Base-by-base conservation (phyloP, 2,329 filamentous ascomycete genomes). In the Calonectria naviculata region DNA sequence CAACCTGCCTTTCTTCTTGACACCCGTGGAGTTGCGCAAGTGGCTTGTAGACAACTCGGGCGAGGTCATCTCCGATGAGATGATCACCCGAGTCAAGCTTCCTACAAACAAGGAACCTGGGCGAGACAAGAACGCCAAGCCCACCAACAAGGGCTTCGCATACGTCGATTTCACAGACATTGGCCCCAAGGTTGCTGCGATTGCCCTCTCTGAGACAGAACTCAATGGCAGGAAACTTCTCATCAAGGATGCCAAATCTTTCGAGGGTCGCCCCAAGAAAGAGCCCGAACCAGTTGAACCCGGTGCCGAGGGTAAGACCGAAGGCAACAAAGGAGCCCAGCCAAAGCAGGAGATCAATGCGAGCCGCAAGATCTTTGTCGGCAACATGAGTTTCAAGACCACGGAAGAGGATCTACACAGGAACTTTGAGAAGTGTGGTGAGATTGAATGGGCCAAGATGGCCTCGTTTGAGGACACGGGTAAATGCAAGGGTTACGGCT, bases 401-500 rank as follows among this genome's bases (percentile, higher is more conserved):
- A 95, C 92, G 8, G 93, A 96, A 78, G 95, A 98, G 66, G 92
- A 94, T 77, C 84, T 99, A 61, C 87, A 91, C 75, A 88, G 92
- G 74, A 94, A 98, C 80, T 98, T 98, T 82, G 89, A 89, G 60
- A 94, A 93, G 81, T 98, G 96, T 81, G 97, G 97, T 62, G 88
- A 92, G 73, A 91, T 98, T 72, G 90, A 92, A 65, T 94, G 94
- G 85, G 89, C 95, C 74, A 96, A 97, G 84, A 87, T 98, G 75
- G 97, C 97, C 3, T 98, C 95, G 0, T 99, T 99, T 80, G 94
- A 98, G 83, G 97, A 99, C 82, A 93, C 93, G 24, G 97, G 97
- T 49, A 99, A 98, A 85, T 99, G 97, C 87, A 98, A 98, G 85
- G 97, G 97, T 21, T 99, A 93, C 84, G 97, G 93, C 7, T 99